Evolutionary conservation across 768 basidiomycete genomes (phyloP), one percentile per base, ranked within the genome.

Genomic region (Stropharia rugosoannulata): DNA sequence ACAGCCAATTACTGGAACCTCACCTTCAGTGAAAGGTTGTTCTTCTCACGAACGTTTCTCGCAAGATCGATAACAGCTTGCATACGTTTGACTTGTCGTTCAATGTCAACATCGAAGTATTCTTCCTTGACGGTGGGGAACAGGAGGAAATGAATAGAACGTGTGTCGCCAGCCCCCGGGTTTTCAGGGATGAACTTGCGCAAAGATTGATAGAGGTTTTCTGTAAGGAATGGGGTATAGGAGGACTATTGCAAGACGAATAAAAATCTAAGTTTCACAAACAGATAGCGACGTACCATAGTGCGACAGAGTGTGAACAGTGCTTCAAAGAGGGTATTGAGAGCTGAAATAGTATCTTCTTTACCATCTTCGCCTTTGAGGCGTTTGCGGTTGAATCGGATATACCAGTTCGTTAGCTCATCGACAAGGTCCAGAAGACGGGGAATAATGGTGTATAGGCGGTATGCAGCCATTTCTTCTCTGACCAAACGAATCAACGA

Each of bases 331-430:
- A 99, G 77, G 19, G 97, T 98, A 69, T 98, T 98, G 66, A 98
- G 77, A 15, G 96, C 97, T 16, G 86, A 74, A 13, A 85, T 68
- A 7, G 95, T 95, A 64, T 98, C 96, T 59, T 93, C 90, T 54
- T 80, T 78, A 2, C 96, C 91, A 64, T 93, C 89, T 70, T 96
- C 92, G 43, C 97, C 97, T 80, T 99, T 99, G 57, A 99, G 76
- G 13, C 97, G 84, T 62, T 88, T 89, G 42, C 97, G 87, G 73
- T 99, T 99, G 78, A 98, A 98, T 46, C 97, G 93, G 68, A 99
- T 98, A 73, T 99, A 99, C 95, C 95, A 98, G 69, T 99, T 99
- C 18, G 97, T 99, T 56, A 98, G 80, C 70, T 98, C 97, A 62
- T 96, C 93, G 29, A 99, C 82, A 55, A 99, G 86, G 60, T 91